Evolutionary conservation across 306 rosid genomes (phyloP), one percentile per base, ranked within the genome.

Genomic region (Fagus crenata): DNA sequence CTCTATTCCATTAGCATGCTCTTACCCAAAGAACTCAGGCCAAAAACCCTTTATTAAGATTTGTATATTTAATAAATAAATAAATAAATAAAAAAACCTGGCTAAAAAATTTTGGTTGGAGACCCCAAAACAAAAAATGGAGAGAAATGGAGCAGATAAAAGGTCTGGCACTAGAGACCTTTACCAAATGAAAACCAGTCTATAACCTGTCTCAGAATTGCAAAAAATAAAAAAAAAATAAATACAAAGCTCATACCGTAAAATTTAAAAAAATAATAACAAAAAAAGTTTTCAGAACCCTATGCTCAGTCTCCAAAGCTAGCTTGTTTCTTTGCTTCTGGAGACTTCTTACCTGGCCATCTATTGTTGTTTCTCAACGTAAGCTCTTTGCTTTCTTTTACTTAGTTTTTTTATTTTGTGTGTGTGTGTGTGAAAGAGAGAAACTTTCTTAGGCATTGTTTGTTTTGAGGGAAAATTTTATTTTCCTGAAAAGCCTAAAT

Each of bases 141-240:
- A 42, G 18, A 14, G 33, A 32, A 69, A 55, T 77, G 56, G 17
- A 69, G 70, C 35, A 69, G 70, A 42, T 77, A 69, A 80, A 60
- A 7, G 51, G 14, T 46, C 51, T 46, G 51, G 51, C 3, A 9
- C 51, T 46, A 2, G 4, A 46, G 11, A 69, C 56, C 9, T 40
- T 39, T n/a, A 9, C 51, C 14, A 4, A 69, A n/a, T 41, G 13
- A 71, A 73, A 72, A 36, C 49, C 4, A 28, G 53, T 58, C 55
- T 22, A 22, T 22, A 22, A 22, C 64, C 22, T 14, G 53, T 43
- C 15, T 80, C 41, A n/a, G 42, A 49, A 42, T 14, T 2, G 28
- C 72, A 22, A 46, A 46, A 43, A 43, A 41, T 5, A 41, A 1
- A 39, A 39, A 39, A 39, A 1, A 0, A 46, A 22, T 22, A 28